Evolutionary conservation across 768 basidiomycete species (phyloP).

Genomic region (Clavaria fumosa): DNA sequence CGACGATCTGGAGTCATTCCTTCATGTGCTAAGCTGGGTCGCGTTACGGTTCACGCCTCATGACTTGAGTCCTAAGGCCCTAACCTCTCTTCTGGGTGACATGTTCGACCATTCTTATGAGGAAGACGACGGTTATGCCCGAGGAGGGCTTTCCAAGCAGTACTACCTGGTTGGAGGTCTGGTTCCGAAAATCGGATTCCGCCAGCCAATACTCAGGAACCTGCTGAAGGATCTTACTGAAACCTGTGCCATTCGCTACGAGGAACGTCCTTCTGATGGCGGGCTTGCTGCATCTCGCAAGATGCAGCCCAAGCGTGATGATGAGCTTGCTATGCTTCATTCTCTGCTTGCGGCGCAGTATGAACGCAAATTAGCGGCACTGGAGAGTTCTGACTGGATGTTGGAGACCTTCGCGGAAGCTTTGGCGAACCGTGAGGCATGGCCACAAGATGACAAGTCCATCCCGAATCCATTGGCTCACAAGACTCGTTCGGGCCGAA

Average conservation of each 20-base stretch:
- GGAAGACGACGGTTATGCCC: neutral
- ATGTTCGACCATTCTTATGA: too few species aligned
- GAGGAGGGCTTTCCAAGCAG: neutral
- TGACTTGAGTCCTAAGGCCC: too few species aligned
- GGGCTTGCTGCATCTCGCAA: neutral
- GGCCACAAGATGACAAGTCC: neutral
- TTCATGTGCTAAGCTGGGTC: too few species aligned
- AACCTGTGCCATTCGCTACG: neutral
- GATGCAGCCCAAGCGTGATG: neutral
- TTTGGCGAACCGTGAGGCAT: neutral
- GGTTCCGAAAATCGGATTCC: neutral
- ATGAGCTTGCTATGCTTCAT: too few species aligned
- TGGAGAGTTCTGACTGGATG: neutral
- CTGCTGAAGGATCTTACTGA: neutral
- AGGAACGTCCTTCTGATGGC: neutral
- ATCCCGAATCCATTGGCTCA: neutral
- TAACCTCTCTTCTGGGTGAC: too few species aligned
- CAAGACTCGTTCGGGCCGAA: neutral
- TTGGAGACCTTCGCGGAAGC: neutral
- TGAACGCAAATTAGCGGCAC: neutral
- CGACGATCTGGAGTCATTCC: too few species aligned
- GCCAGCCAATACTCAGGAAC: neutral
- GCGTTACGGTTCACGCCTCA: too few species aligned
- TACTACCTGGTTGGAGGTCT: neutral
- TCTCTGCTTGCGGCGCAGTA: neutral